These are phyloP conservation scores for Amylostereum areolatum DNA, from an alignment of 1,284 basidiomycete genomes.

Conservation along the genomic window DNA sequence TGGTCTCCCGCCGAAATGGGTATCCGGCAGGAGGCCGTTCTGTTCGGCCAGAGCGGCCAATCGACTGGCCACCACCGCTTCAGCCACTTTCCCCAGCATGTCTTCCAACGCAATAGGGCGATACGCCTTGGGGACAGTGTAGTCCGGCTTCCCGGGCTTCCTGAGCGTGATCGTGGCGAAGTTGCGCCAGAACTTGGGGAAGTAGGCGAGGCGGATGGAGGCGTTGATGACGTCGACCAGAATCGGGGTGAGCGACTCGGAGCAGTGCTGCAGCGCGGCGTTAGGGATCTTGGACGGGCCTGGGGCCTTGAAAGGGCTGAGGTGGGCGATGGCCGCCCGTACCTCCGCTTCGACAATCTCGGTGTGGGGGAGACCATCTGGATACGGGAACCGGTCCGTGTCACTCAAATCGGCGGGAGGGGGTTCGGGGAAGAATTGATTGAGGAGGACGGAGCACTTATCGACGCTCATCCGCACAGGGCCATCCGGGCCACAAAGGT, in stretches of 20 bases:
- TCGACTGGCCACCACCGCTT: conserved; percentile 19
- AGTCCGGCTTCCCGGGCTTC: conserved; percentile 33
- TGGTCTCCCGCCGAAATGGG: conserved; percentile 29
- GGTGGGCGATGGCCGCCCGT: conserved; percentile 2
- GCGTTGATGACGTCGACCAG: conserved; percentile 25
- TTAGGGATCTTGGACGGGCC: conserved; percentile 31
- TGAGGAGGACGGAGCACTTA: conserved; percentile 22
- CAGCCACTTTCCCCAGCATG: conserved; percentile 29
- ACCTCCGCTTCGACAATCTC: conserved; percentile 19
- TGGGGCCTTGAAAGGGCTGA: conserved; percentile 28
- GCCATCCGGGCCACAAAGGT: conserved; percentile 10
- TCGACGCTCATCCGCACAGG: conserved; percentile 3
- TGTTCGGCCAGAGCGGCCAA: conserved; percentile 16
- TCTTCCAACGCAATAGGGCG: conserved; percentile 34
- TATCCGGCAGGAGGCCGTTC: conserved; percentile 16
- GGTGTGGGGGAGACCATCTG: conserved; percentile 3
- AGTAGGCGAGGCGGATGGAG: conserved; percentile 23
- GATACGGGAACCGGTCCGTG: too few relatives aligned
- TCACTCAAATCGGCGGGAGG: conserved; percentile 7
- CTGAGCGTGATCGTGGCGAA: conserved; percentile 28
- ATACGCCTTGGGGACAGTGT: conserved; percentile 28
- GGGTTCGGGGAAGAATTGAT: conserved; percentile 25
- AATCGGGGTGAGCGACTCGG: conserved; percentile 18
- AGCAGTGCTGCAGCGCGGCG: conserved; percentile 22
- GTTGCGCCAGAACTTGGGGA: conserved; percentile 24